phyloP scores from a whole-genome alignment of 208 protist species.

The Wallacemonas sp. region DNA sequence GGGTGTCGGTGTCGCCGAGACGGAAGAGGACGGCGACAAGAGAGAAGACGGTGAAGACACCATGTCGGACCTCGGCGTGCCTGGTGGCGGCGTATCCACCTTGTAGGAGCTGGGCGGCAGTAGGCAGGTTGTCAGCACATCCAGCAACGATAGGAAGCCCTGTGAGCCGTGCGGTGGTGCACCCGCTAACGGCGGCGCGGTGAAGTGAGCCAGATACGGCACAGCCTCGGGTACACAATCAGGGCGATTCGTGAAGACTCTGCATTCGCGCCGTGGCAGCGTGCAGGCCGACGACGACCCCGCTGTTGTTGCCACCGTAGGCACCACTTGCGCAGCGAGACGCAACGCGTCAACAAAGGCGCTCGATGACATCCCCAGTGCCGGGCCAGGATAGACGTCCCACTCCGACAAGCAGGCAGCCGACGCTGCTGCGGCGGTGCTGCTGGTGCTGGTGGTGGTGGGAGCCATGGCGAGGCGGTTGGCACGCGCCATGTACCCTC shows the following conservation, averaged over 20 bases:
- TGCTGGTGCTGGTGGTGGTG: too few relatives aligned
- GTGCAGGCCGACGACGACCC: neutral
- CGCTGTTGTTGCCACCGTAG: neutral
- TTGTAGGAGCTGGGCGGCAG: neutral
- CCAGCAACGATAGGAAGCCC: neutral
- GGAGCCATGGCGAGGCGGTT: too few relatives aligned
- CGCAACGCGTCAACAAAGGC: neutral
- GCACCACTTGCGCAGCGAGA: neutral
- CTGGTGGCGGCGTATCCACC: too few relatives aligned
- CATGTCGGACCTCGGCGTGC: too few relatives aligned
- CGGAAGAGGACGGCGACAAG: too few relatives aligned
- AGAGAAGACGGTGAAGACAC: too few relatives aligned
- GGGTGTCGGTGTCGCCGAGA: neutral
- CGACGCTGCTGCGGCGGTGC: too few relatives aligned
- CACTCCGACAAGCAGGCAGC: neutral
- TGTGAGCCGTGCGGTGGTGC: neutral
- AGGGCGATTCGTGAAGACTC: constrained; percentile 2
- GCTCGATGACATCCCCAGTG: neutral
- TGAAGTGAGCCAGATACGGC: neutral
- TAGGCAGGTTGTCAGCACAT: neutral
- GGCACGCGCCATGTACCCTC: neutral
- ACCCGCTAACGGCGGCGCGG: neutral
- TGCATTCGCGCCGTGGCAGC: neutral
- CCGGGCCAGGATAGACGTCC: neutral
- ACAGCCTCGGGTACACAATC: neutral